Percentiles rank a stretch among this genome's conserved stretches.
Conservation (phyloP, 176 grass and related monocot genomes). For the Oryza brachyantha region DNA sequence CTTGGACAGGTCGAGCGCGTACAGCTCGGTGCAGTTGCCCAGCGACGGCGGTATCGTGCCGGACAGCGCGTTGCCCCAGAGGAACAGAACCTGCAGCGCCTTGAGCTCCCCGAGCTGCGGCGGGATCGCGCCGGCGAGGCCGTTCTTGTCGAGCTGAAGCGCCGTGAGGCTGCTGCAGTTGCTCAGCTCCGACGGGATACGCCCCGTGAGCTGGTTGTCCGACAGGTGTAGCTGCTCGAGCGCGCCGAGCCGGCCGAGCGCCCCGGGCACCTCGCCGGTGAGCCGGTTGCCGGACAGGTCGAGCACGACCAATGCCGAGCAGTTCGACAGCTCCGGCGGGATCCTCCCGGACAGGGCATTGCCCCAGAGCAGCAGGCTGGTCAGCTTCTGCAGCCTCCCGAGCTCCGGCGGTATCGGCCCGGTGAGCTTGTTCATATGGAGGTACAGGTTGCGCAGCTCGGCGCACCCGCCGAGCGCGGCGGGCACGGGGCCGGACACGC, state of each 20-base stretch:
- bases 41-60: conserved; percentile 58
- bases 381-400: conserved; percentile 73
- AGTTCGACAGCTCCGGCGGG: conserved; percentile 66
- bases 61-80: conserved; percentile 75
- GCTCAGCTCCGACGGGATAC: conserved; percentile 55
- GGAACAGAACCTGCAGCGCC: conserved; percentile 69
- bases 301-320: conserved; percentile 67
- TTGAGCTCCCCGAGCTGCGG: conserved; percentile 56
- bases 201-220: conserved; percentile 72
- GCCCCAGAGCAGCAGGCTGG: conserved; percentile 86
- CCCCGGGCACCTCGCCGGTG: conserved; percentile 54
- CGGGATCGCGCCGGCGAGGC: conserved; percentile 54
- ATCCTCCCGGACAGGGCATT: conserved; percentile 64
- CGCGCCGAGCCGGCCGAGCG: conserved; percentile 50
- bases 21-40: conserved; percentile 72
- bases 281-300: conserved; percentile 78
- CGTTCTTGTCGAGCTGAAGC: conserved; percentile 80
- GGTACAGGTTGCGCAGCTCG: conserved; percentile 80
- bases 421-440: conserved; percentile 89
- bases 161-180: conserved; percentile 80
- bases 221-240: conserved; percentile 84
- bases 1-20: conserved; percentile 78
- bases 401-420: conserved; percentile 60
- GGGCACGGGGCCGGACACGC: conserved; percentile 65
- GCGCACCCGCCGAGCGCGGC: conserved; percentile 64